These are phyloP conservation scores for Phytopythium chamaehyphon DNA, from an alignment of 352 stramenopile species.

Conservation along the genomic window DNA sequence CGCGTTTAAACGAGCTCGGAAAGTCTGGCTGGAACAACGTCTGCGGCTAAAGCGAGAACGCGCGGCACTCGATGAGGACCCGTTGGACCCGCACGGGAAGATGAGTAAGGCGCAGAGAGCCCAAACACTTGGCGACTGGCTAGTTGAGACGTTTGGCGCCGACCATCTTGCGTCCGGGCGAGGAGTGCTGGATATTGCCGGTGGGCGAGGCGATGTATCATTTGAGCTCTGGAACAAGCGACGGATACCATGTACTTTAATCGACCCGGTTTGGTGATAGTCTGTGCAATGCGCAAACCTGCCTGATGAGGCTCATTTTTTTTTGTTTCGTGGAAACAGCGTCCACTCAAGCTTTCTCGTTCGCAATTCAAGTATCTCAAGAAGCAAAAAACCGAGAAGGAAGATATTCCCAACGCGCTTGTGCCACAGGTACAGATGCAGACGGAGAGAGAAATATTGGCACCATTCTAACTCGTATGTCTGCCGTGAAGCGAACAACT, in stretches of 20 bases:
- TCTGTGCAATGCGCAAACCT: not conserved
- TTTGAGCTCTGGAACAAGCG: slow-evolving; percentile 87
- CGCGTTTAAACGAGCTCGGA: slow-evolving; percentile 36
- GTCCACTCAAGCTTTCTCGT: slow-evolving; percentile 67
- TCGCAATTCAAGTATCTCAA: slow-evolving; percentile 71
- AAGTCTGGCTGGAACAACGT: slow-evolving; percentile 59
- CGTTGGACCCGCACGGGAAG: slow-evolving; percentile 66
- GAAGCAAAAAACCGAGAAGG: slow-evolving; percentile 43
- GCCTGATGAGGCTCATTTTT: not conserved
- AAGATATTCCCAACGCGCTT: slow-evolving; percentile 21
- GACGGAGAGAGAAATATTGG: no score
- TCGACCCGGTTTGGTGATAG: slow-evolving; percentile 64
- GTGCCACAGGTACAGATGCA: slow-evolving; percentile 41
- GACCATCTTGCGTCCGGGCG: slow-evolving; percentile 36
- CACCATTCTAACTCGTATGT: no score
- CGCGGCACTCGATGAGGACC: slow-evolving; percentile 55
- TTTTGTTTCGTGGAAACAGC: slow-evolving; percentile 29
- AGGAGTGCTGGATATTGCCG: slow-evolving; percentile 80
- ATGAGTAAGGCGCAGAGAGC: slow-evolving; percentile 67
- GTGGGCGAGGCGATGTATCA: slow-evolving; percentile 70
- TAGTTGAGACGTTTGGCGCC: slow-evolving; percentile 63
- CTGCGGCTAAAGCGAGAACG: slow-evolving; percentile 54
- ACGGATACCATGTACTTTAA: slow-evolving; percentile 57
- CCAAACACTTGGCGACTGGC: slow-evolving; percentile 69
- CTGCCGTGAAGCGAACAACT: slow-evolving; percentile 20